Conservation (phyloP, 768 basidiomycete genomes). For the Mycena galericulata region DNA sequence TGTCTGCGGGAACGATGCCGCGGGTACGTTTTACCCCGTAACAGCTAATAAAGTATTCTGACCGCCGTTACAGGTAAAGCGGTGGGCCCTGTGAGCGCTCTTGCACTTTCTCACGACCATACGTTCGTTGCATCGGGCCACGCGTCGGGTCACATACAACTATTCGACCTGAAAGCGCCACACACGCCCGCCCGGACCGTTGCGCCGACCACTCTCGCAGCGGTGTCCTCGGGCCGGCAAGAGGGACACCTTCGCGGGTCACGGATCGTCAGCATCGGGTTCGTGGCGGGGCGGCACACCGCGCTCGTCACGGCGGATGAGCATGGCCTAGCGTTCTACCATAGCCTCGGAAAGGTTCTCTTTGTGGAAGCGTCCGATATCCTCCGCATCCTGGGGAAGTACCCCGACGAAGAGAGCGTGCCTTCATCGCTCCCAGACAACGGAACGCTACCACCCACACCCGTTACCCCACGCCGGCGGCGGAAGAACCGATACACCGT, state of each 20-base stretch:
- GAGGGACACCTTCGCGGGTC: slow-evolving; percentile 89
- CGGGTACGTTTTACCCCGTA: slow-evolving; percentile 59
- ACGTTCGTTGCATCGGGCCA: slow-evolving; percentile 94
- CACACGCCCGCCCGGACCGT: slow-evolving; percentile 76
- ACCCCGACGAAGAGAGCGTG: slow-evolving; percentile 66
- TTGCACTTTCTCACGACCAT: slow-evolving; percentile 93
- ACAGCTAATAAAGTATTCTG: slow-evolving; percentile 27
- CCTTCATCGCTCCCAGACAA: slow-evolving; percentile 28
- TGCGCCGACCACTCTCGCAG: slow-evolving; percentile 72
- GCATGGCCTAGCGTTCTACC: slow-evolving; percentile 92
- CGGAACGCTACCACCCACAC: slow-evolving; percentile 37
- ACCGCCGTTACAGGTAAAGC: slow-evolving; percentile 58
- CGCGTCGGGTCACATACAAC: slow-evolving; percentile 82
- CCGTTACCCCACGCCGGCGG: slow-evolving; percentile 51
- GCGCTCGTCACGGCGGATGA: slow-evolving; percentile 94
- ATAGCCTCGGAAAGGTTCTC: slow-evolving; percentile 92
- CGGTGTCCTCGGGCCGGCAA: slow-evolving; percentile 81
- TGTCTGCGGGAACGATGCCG: slow-evolving; percentile 77
- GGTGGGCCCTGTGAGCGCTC: slow-evolving; percentile 85
- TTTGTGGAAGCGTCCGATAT: slow-evolving; percentile 97
- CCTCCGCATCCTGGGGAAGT: slow-evolving; percentile 92
- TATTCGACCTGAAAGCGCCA: slow-evolving; percentile 85
- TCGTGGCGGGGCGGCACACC: slow-evolving; percentile 93
- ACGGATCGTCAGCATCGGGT: slow-evolving; percentile 83
- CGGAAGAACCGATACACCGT: slow-evolving; percentile 73